Conservation (phyloP, 768 basidiomycete genomes). For the Lactifluus piperatus region DNA sequence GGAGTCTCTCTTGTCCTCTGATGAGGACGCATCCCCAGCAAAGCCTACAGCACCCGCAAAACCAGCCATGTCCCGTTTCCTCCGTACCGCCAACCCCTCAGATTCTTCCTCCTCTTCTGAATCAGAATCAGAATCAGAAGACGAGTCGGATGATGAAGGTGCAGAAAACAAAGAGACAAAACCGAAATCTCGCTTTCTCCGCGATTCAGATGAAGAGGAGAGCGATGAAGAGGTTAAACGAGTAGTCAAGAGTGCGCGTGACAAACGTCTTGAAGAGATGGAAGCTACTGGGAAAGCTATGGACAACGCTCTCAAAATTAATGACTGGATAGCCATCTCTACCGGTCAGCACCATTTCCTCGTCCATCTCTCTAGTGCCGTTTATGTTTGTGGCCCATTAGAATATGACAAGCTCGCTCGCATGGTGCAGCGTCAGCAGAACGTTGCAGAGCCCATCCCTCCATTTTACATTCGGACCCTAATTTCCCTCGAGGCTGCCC, state of each 20-base stretch:
- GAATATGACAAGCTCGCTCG: slow-evolving; percentile 95
- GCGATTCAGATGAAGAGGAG: slow-evolving; percentile 42
- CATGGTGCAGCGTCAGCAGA: slow-evolving; percentile 82
- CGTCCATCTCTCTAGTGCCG: slow-evolving; percentile 1
- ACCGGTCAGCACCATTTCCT: slow-evolving; percentile 48
- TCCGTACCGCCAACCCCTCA: slow-evolving; percentile 54
- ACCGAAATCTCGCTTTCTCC: slow-evolving; percentile 36
- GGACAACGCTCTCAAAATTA: slow-evolving; percentile 92
- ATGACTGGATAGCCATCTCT: slow-evolving; percentile 92
- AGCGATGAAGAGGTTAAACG: slow-evolving; percentile 64
- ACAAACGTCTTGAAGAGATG: slow-evolving; percentile 92
- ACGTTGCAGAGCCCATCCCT: slow-evolving; percentile 78
- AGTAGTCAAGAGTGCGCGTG: slow-evolving; percentile 78
- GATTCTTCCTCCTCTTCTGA: slow-evolving; percentile 35
- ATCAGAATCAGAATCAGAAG: slow-evolving; percentile 40
- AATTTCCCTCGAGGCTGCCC: slow-evolving; percentile 61
- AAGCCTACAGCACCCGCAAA: slow-evolving; percentile 39
- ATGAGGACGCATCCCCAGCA: slow-evolving; percentile 48
- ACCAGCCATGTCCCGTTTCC: slow-evolving; percentile 72
- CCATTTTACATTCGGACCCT: slow-evolving; percentile 77
- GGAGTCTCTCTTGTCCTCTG: slow-evolving; percentile 66
- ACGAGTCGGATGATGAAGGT: slow-evolving; percentile 38
- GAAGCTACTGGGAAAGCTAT: slow-evolving; percentile 85
- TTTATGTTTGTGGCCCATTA: slow-evolving; percentile 26
- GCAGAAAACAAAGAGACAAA: slow-evolving; percentile 30